A percentile compares a stretch with the other conserved stretches of the same genome.
phyloP scores from a whole-genome alignment of 768 basidiomycete genomes.

The Floccularia luteovirens region DNA sequence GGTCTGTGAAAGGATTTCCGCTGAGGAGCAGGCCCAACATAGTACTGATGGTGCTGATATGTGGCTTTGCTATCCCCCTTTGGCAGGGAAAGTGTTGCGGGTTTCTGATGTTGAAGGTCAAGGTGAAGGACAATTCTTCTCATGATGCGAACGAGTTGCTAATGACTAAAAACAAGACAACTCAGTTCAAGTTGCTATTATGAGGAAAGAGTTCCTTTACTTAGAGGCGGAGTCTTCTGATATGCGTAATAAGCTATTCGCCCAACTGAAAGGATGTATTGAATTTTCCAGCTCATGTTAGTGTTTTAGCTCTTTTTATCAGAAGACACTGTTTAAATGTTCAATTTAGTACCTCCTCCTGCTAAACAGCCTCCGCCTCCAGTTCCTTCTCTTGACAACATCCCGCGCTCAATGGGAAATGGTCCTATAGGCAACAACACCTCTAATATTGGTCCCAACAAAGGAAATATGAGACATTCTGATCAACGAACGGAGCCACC shows the following conservation, averaged over 20 bases:
- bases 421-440: too few relatives aligned
- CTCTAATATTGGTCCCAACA: too few relatives aligned
- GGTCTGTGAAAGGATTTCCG: constrained; percentile 77
- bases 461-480: too few relatives aligned
- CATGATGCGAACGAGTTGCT: not conserved
- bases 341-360: constrained; percentile 39
- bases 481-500: too few relatives aligned
- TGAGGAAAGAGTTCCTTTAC: constrained; percentile 80
- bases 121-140: constrained; percentile 32
- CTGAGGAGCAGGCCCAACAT: constrained; percentile 45
- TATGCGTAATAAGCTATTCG: constrained; percentile 53
- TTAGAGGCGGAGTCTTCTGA: constrained; percentile 54
- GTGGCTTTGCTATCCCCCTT: constrained; percentile 91
- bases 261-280: constrained; percentile 78
- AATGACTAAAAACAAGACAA: constrained; percentile 39
- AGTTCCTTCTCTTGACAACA: constrained; percentile 38
- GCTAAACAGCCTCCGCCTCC: constrained; percentile 66
- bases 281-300: constrained; percentile 69
- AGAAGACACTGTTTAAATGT: not conserved
- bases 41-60: constrained; percentile 66
- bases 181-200: constrained; percentile 68
- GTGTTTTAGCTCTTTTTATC: constrained; percentile 19
- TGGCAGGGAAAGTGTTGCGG: constrained; percentile 88
- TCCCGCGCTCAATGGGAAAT: constrained; percentile 14
- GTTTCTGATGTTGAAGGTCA: constrained; percentile 54